Percentiles rank a stretch among this genome's conserved stretches.
Conservation (phyloP, 108 stramenopile genomes). For the Phaeodactylum tricornutum region DNA sequence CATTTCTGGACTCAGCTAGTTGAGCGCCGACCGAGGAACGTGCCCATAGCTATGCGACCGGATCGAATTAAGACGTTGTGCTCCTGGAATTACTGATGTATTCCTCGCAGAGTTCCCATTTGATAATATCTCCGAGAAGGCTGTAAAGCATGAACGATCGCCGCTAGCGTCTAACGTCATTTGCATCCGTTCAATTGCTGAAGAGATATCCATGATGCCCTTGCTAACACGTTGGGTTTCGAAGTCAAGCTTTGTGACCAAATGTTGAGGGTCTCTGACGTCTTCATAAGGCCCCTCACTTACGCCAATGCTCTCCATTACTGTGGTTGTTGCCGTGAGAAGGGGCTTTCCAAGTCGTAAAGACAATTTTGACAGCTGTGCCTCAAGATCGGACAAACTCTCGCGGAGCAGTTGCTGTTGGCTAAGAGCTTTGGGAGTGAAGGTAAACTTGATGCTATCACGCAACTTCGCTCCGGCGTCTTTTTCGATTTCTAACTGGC, state of each 20-base stretch:
- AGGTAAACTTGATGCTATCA: constrained; percentile 67
- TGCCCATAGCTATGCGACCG: no score
- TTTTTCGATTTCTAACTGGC: constrained; percentile 61
- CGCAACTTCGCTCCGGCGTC: constrained; percentile 45
- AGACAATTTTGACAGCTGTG: constrained; percentile 44
- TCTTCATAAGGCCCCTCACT: constrained; percentile 11
- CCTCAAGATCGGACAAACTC: constrained; percentile 50
- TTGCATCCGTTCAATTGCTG: constrained; percentile 52
- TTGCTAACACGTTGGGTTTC: constrained; percentile 78
- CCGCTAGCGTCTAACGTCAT: constrained; percentile 25
- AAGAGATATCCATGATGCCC: constrained; percentile 47
- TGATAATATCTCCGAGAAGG: constrained; percentile 16
- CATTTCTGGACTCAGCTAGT: no score
- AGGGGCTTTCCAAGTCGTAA: constrained; percentile 46
- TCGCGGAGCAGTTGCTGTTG: constrained; percentile 74
- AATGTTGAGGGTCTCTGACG: constrained; percentile 34
- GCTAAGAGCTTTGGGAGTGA: constrained; percentile 71
- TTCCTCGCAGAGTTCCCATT: no score
- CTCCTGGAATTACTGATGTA: no score
- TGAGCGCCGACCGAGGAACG: no score
- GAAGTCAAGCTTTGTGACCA: constrained; percentile 56
- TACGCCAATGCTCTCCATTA: constrained; percentile 1
- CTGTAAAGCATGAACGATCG: constrained; percentile 12
- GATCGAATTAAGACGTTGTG: no score
- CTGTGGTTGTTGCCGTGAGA: constrained; percentile 22